phyloP scores from a whole-genome alignment of 2,329 filamentous ascomycete species.

The Calonectria leucothoes region DNA sequence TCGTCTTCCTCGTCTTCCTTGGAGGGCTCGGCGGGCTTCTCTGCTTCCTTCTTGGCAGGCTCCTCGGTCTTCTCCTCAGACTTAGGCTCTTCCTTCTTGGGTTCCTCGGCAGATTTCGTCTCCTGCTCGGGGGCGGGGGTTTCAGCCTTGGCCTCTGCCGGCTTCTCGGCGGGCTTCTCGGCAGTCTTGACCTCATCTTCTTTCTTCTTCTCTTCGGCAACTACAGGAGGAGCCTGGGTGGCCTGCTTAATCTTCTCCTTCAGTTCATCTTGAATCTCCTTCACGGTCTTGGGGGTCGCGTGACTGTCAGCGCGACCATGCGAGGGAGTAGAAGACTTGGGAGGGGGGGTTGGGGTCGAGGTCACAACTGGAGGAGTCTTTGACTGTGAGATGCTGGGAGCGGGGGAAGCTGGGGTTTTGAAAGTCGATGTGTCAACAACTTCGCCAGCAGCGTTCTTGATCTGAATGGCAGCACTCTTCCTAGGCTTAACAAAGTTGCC shows the following conservation, averaged over 20 bases:
- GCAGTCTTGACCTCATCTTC: constrained; percentile 39
- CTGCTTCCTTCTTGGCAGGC: constrained; percentile 31
- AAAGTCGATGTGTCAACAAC: constrained; percentile 75
- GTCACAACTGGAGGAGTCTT: constrained; percentile 79
- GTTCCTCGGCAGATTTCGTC: constrained; percentile 18
- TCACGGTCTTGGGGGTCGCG: constrained; percentile 75
- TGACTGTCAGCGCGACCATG: constrained; percentile 79
- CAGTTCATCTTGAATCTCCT: constrained; percentile 87
- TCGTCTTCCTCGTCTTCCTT: constrained; percentile 62
- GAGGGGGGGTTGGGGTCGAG: constrained; percentile 83
- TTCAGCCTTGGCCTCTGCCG: constrained; percentile 52
- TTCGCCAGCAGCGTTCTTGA: constrained; percentile 87
- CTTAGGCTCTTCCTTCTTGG: constrained; percentile 8
- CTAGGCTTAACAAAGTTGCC: constrained; percentile 63
- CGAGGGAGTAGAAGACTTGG: constrained; percentile 76
- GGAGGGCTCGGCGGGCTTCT: constrained; percentile 43
- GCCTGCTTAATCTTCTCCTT: constrained; percentile 81
- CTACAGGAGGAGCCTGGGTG: constrained; percentile 51
- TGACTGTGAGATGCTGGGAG: constrained; percentile 63
- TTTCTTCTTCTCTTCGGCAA: constrained; percentile 46
- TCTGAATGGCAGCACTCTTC: constrained; percentile 82
- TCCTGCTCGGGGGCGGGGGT: constrained; percentile 9
- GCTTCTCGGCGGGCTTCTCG: constrained; percentile 33
- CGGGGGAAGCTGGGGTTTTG: constrained; percentile 68
- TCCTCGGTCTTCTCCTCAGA: constrained; percentile 41